Evolutionary conservation across 495 filamentous ascomycete genomes (phyloP), one percentile per base, ranked within the genome.

Genomic region (Penicillium canariense): DNA sequence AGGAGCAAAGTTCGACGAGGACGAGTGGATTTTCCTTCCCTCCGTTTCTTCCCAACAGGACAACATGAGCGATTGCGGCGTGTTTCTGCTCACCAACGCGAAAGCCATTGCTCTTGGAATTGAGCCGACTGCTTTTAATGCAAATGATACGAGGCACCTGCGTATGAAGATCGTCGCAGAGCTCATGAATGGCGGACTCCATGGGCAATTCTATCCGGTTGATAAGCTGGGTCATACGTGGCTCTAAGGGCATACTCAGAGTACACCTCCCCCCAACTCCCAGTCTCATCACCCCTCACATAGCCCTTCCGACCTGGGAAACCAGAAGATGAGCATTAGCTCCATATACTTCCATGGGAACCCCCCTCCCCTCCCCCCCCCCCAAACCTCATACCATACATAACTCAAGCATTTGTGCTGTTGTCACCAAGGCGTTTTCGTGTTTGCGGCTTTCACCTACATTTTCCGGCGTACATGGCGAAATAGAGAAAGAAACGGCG

Each of bases 31-130:
- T 2, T 66, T 76, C 0, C 67, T 81, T 2, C 64, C 68, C 0
- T 71, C 75, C 2, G 70, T 74, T 6, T 68, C 61, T 0, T 83
- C 85, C 0, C 64, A 59, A 7, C 91, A 96, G 58, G 72, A 72
- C 43, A 95, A 95, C 59, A 79, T 79, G 1, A 83, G 72, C 53
- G 91, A 96, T 63, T 96, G 91, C 54, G 91, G 91, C 5, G 86
- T 91, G 3, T 95, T 93, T 60, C 78, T 85, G 4, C 79, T 88
- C 17, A 87, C 86, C 0, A 91, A 88, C 30, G 85, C 85, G 30
- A 85, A 89, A 50, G 87, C 85, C 60, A 63, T 91, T 20, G 77
- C 84, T 0, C 61, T 88, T 7, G 85, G 84, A 0, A 63, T 90
- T 10, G 80, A 85, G 50, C 87, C 87, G 0, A 77, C 72, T 48